These are phyloP conservation scores for Ambrosia trifida DNA, from an alignment of 129 eudicot species.

Conservation along the genomic window DNA sequence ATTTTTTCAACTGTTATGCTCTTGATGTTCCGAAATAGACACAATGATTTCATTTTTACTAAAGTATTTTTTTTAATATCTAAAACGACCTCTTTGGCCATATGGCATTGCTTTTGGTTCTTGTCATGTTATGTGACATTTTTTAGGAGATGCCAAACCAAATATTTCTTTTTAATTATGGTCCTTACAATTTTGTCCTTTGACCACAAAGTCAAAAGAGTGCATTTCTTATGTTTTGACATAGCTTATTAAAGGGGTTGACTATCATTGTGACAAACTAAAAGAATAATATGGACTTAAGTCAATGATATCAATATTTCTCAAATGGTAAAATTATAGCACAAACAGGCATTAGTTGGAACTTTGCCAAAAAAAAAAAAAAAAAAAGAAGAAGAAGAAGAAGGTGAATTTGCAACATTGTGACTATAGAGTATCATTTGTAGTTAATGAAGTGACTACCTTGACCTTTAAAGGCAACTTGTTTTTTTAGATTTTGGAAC, in stretches of 20 bases:
- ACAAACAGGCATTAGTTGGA: background rate
- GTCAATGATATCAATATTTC: background rate
- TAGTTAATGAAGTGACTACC: background rate
- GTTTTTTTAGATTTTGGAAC: background rate
- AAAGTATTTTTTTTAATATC: background rate
- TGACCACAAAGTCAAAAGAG: background rate
- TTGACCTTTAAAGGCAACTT: background rate
- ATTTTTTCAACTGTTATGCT: background rate
- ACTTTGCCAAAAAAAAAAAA: background rate
- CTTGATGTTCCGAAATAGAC: background rate
- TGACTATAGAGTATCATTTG: background rate
- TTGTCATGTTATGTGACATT: constrained; percentile 2
- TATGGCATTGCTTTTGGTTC: constrained; percentile 46
- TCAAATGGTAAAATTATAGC: too few species aligned
- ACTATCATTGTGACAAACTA: background rate
- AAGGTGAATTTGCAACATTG: background rate
- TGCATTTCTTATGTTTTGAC: background rate
- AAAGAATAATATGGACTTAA: background rate
- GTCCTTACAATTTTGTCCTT: background rate
- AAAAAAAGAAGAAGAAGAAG: too few species aligned
- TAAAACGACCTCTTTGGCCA: background rate
- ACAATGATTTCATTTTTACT: background rate
- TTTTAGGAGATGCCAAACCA: background rate
- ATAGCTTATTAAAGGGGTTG: background rate
- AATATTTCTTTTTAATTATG: background rate